phyloP scores from a whole-genome alignment of 345 rosid species.

The Garcia nutans region DNA sequence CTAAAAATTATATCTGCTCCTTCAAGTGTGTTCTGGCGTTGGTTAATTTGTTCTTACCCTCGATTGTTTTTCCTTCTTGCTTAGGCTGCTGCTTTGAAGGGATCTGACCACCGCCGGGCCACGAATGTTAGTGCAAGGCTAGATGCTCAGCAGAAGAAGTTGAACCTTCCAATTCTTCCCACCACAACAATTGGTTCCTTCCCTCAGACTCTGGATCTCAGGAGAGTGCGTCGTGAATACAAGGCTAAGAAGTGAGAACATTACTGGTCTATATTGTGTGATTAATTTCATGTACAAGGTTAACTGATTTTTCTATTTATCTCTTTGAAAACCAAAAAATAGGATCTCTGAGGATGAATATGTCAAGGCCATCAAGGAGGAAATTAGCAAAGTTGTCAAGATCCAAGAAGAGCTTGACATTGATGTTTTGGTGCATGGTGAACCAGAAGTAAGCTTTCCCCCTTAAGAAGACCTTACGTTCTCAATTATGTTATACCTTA shows the following conservation, averaged over 20 bases:
- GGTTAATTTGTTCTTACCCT: background rate
- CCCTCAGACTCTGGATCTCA: slow-evolving; percentile 88
- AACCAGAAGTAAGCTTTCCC: slow-evolving; percentile 74
- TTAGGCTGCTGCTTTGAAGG: slow-evolving; percentile 93
- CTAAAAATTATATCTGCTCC: background rate
- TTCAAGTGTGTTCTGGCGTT: background rate
- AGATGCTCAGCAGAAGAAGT: slow-evolving; percentile 94
- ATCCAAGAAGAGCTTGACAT: slow-evolving; percentile 90
- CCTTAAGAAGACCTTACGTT: background rate
- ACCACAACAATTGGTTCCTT: slow-evolving; percentile 96
- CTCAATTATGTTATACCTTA: background rate
- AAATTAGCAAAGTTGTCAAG: slow-evolving; percentile 83
- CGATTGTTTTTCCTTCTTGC: slow-evolving; percentile 10
- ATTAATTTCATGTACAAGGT: background rate
- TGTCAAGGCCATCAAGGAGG: slow-evolving; percentile 83
- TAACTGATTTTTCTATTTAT: background rate
- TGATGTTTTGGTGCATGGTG: slow-evolving; percentile 96
- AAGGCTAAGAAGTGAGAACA: slow-evolving; percentile 85
- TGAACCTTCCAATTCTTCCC: slow-evolving; percentile 92
- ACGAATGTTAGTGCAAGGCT: slow-evolving; percentile 82
- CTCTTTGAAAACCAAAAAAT: background rate
- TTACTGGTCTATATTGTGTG: background rate
- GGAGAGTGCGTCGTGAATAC: slow-evolving; percentile 98
- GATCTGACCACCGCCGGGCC: slow-evolving; percentile 82
- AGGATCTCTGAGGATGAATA: slow-evolving; percentile 96